phyloP scores from a whole-genome alignment of 192 early-diverging fungal species.

The Umbelopsis isabellina region DNA sequence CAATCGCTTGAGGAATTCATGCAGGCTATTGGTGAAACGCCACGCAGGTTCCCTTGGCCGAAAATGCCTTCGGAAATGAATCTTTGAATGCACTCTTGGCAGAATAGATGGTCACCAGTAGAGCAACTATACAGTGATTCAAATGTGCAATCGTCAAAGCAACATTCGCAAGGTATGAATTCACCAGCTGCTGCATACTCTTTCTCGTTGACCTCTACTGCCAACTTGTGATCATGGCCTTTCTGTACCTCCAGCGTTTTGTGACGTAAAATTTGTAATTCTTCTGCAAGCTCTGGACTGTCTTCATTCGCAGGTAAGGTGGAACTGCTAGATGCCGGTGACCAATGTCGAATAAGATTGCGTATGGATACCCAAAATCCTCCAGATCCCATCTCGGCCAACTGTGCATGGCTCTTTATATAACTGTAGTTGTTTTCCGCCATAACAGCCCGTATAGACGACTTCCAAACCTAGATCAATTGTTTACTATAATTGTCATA shows the following conservation, averaged over 20 bases:
- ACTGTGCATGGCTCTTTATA: slow-evolving; percentile 28
- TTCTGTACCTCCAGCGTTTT: slow-evolving; percentile 22
- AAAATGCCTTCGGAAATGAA: slow-evolving; percentile 47
- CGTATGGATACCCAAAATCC: slow-evolving; percentile 38
- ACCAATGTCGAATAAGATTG: slow-evolving; percentile 37
- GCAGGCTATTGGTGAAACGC: slow-evolving; percentile 32
- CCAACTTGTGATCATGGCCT: slow-evolving; percentile 32
- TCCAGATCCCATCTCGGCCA: slow-evolving; percentile 32
- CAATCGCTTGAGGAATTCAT: slow-evolving; percentile 33
- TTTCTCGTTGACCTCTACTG: slow-evolving; percentile 32
- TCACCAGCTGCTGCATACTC: slow-evolving; percentile 40
- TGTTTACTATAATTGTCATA: slow-evolving; percentile 1
- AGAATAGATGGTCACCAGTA: slow-evolving; percentile 47
- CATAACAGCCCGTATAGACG: slow-evolving; percentile 49
- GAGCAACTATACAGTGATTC: slow-evolving; percentile 45
- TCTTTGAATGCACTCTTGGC: slow-evolving; percentile 41
- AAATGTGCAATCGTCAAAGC: slow-evolving; percentile 50
- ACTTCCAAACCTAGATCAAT: slow-evolving; percentile 43
- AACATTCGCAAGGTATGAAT: slow-evolving; percentile 51
- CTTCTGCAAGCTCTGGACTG: slow-evolving; percentile 26
- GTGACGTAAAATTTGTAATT: slow-evolving; percentile 29
- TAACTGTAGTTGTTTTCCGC: slow-evolving; percentile 52
- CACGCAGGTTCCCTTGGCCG: slow-evolving; percentile 46
- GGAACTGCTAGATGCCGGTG: slow-evolving; percentile 2
- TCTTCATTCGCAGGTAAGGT: slow-evolving; percentile 2